These are phyloP conservation scores for Pezicula rhizophila DNA, from an alignment of 2,329 filamentous ascomycete genomes.

Conservation along the genomic window DNA sequence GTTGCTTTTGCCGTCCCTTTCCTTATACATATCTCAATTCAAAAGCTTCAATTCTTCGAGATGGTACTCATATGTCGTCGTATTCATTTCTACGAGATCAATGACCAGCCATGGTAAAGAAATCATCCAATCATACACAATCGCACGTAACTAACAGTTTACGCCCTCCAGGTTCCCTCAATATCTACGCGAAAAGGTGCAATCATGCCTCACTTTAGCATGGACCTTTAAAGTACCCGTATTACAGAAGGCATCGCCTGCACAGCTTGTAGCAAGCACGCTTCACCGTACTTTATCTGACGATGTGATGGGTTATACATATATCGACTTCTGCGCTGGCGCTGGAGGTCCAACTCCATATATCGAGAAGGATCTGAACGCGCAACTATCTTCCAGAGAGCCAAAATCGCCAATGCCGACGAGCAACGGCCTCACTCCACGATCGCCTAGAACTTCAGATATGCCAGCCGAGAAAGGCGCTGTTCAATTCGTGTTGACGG, in stretches of 20 bases:
- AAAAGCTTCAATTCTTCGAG: constrained; percentile 4
- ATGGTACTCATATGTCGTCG: constrained; percentile 49
- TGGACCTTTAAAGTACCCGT: constrained; percentile 57
- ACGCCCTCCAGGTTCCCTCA: constrained; percentile 51
- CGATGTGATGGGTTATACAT: constrained; percentile 47
- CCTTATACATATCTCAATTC: background rate
- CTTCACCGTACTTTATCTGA: constrained; percentile 45
- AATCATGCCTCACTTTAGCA: constrained; percentile 56
- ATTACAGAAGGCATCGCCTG: constrained; percentile 51
- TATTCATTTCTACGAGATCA: constrained; percentile 61
- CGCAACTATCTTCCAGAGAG: constrained; percentile 25
- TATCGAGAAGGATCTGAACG: constrained; percentile 56
- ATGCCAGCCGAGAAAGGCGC: constrained; percentile 17
- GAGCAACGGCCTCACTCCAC: constrained; percentile 11
- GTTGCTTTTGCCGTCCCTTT: background rate
- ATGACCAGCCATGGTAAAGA: constrained; percentile 58
- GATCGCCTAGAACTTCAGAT: constrained; percentile 18
- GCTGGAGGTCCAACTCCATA: constrained; percentile 64
- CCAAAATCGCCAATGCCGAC: constrained; percentile 20
- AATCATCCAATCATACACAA: constrained; percentile 5
- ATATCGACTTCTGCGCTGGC: constrained; percentile 73
- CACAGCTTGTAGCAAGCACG: constrained; percentile 51
- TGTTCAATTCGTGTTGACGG: constrained; percentile 58
- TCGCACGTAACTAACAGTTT: constrained; percentile 4
- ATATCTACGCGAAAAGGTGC: constrained; percentile 57